Evolutionary conservation across 2,329 filamentous ascomycete genomes (phyloP), one percentile per base, ranked within the genome.

Genomic region (Triangularia verruculosa): DNA sequence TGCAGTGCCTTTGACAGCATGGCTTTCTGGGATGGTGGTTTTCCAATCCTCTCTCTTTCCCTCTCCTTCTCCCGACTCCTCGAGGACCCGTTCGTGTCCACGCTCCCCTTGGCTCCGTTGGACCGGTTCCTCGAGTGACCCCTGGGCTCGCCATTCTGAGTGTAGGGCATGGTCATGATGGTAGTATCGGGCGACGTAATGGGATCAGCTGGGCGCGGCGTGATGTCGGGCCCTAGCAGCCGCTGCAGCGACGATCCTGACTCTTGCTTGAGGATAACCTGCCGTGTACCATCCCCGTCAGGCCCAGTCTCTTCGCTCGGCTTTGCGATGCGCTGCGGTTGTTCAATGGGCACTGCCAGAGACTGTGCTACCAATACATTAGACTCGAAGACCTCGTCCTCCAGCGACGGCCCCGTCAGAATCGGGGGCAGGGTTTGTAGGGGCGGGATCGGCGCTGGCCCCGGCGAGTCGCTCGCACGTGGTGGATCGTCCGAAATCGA

Each of bases 1-100:
- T 96, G 90, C 61, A 99, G 80, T 0, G 95, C 95, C 70, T 91
- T 91, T n/a, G 94, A 97, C 34, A 99, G 83, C 93, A 98, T 98
- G 11, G 89, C 91, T 80, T 97, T 98, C 75, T 98, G 90, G 1
- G 90, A 92, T 13, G 86, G 86, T n/a, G 78, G 78, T 66, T 82
- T 82, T 57, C 61, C 67, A 1, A 65, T 58, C 34, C 78, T 32
- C 12, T 65, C 64, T 30, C 57, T 62, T 4, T 66, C 64, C 22
- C 34, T 39, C 13, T 39, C 39, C 39, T 22, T 47, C n/a, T 47
- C 39, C 39, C 60, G 52, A 39, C 74, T 75, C 47, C 73, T 75
- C 22, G 71, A 71, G 3, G 75, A 75, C 34, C 75, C 76, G 7
- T 74, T 76, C 5, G 78, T 78, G 61, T 82, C 81, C 20, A 73